Evolutionary conservation across 495 filamentous ascomycete genomes (phyloP).

Genomic region (Staphylotrichum tortipilum): DNA sequence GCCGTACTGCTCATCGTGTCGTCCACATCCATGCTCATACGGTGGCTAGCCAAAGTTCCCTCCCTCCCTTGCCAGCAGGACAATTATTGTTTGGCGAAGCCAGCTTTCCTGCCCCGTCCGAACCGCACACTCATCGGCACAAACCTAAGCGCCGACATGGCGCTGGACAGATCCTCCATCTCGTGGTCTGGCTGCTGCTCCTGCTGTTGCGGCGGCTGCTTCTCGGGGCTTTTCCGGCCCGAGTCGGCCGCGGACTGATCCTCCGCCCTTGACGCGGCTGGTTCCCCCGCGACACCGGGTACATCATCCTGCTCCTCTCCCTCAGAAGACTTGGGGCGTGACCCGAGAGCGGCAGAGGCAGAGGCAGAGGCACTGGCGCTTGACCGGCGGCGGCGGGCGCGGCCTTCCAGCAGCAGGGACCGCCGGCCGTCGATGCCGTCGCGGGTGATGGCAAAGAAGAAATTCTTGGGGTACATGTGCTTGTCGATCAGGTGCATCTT

Average conservation of each 20-base stretch:
- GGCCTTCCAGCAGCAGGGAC: slow-evolving; percentile 59
- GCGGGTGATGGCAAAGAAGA: slow-evolving; percentile 82
- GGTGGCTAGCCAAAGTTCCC: not conserved
- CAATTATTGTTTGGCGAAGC: slow-evolving; percentile 33
- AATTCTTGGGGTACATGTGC: slow-evolving; percentile 85
- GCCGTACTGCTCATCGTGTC: not conserved
- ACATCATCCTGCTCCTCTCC: too few relatives aligned
- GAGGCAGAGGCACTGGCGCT: too few relatives aligned
- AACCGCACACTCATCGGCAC: slow-evolving; percentile 70
- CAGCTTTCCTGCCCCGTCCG: slow-evolving; percentile 48
- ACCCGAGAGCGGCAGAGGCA: too few relatives aligned
- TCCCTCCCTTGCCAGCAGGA: too few relatives aligned
- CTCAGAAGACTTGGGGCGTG: too few relatives aligned
- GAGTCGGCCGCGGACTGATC: slow-evolving; percentile 1
- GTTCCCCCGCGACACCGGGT: not conserved
- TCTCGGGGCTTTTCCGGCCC: slow-evolving; percentile 5
- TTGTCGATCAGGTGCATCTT: slow-evolving; percentile 85
- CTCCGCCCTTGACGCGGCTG: not conserved
- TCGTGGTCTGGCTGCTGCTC: slow-evolving; percentile 44
- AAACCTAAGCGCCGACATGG: slow-evolving; percentile 78
- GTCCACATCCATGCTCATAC: slow-evolving; percentile 7
- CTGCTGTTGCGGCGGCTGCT: too few relatives aligned
- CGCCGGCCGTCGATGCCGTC: slow-evolving; percentile 77
- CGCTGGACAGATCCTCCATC: slow-evolving; percentile 63
- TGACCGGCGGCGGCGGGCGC: slow-evolving; percentile 41